Conservation (phyloP, 139 green algal species). For the Chlamydomonas sphaeroides region DNA sequence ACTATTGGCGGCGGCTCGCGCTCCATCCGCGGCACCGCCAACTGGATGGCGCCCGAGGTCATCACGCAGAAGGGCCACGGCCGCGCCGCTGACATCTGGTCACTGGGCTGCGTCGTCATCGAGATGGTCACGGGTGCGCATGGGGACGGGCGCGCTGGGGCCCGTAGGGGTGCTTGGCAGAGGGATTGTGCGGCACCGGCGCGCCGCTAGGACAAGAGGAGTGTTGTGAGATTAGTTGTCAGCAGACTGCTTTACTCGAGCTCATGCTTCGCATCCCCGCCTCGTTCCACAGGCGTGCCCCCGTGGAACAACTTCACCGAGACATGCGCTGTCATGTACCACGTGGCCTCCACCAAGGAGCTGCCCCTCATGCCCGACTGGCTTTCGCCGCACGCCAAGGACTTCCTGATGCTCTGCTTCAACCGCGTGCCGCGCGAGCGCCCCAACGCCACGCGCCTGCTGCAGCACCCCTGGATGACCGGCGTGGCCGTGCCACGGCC, state of each 20-base stretch:
- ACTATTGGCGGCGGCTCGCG: conserved; percentile 86
- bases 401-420: conserved; percentile 97
- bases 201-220: no score
- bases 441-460: conserved; percentile 75
- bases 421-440: conserved; percentile 76
- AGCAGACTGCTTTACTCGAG: no score
- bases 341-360: conserved; percentile 86
- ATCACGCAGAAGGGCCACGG: conserved; percentile 90
- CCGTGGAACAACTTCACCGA: conserved; percentile 57
- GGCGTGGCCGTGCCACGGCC: conserved; percentile 33
- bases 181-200: no score
- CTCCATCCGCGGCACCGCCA: conserved; percentile 93
- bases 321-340: conserved; percentile 85
- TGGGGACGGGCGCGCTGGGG: not conserved
- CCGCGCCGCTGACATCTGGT: conserved; percentile 95
- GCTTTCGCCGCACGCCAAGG: conserved; percentile 80
- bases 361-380: conserved; percentile 78
- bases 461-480: conserved; percentile 83
- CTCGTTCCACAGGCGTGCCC: conserved; percentile 33
- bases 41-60: conserved; percentile 99
- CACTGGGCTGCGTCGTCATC: conserved; percentile 93
- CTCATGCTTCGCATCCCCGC: no score
- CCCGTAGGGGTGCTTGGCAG: no score
- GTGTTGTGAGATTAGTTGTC: no score
- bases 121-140: conserved; percentile 92